phyloP scores from a whole-genome alignment of 208 protist species.

The Trypanosoma avium region DNA sequence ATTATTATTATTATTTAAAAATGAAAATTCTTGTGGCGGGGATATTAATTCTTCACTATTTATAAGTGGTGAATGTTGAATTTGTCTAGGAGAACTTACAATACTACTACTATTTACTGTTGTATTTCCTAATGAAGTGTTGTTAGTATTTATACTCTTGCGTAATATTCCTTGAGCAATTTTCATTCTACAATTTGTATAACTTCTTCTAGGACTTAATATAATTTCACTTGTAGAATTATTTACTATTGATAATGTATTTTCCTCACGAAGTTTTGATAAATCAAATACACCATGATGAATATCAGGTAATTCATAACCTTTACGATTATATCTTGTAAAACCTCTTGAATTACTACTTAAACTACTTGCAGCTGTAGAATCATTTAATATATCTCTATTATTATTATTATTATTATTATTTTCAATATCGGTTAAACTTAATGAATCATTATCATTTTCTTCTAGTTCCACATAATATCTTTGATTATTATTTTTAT shows the following conservation, averaged over 20 bases:
- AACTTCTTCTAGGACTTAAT: not conserved
- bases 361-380: not conserved
- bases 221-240: no score
- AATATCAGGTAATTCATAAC: conserved; percentile 1
- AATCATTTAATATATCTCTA: not conserved
- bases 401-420: not conserved
- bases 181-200: not conserved
- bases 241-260: not conserved
- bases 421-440: not conserved
- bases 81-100: no score
- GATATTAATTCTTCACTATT: not conserved
- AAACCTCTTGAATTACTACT: not conserved
- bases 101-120: no score
- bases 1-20: no score
- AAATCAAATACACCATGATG: not conserved
- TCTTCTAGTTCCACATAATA: conserved; percentile 32
- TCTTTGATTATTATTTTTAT: conserved; percentile 7
- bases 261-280: not conserved
- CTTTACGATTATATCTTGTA: not conserved
- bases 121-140: no score
- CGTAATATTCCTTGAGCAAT: not conserved
- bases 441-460: conserved; percentile 4
- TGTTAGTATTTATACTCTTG: no score
- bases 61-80: no score
- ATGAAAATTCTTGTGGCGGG: not conserved